These are phyloP conservation scores for Helenozyma rhizophorensis DNA, from an alignment of 805 yeast genomes.

Conservation along the genomic window DNA sequence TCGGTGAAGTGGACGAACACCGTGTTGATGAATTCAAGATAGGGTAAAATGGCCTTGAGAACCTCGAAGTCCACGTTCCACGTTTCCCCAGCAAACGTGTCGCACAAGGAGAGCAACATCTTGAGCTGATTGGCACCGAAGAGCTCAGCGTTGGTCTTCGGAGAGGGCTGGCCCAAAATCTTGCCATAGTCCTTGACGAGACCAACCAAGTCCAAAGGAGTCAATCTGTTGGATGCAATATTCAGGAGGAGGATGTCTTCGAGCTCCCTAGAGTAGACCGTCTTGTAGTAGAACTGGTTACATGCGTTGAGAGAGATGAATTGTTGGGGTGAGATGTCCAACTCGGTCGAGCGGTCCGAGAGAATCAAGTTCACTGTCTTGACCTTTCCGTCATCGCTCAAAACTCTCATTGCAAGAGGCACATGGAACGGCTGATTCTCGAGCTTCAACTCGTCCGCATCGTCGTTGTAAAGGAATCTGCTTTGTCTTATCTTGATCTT, in stretches of 20 bases:
- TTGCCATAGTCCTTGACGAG: conserved; percentile 38
- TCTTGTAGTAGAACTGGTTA: conserved; percentile 45
- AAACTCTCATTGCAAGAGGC: conserved; percentile 46
- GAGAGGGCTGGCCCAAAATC: conserved; percentile 25
- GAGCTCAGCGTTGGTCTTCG: conserved; percentile 21
- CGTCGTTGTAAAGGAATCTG: conserved; percentile 24
- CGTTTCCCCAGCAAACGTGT: conserved; percentile 18
- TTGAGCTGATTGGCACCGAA: conserved; percentile 13
- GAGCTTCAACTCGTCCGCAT: conserved; percentile 23
- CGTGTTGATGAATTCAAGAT: conserved; percentile 29
- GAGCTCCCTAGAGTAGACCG: conserved; percentile 37
- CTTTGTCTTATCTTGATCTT: conserved; percentile 36
- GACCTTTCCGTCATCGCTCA: conserved; percentile 22
- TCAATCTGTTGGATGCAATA: conserved; percentile 21
- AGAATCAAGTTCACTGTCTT: conserved; percentile 35
- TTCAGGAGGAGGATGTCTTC: conserved; percentile 10
- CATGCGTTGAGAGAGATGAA: conserved; percentile 42
- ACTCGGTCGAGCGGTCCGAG: conserved; percentile 37
- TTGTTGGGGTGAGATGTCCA: conserved; percentile 26
- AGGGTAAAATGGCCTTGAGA: conserved; percentile 31
- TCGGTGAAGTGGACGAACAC: conserved; percentile 28
- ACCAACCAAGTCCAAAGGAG: conserved; percentile 29
- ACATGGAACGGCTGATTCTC: conserved; percentile 62
- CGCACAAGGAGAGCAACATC: conserved; percentile 29
- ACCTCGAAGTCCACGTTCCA: conserved; percentile 27